Evolutionary conservation across 768 basidiomycete genomes (phyloP), one percentile per base, ranked within the genome.

Genomic region (Tulasnella sp.): DNA sequence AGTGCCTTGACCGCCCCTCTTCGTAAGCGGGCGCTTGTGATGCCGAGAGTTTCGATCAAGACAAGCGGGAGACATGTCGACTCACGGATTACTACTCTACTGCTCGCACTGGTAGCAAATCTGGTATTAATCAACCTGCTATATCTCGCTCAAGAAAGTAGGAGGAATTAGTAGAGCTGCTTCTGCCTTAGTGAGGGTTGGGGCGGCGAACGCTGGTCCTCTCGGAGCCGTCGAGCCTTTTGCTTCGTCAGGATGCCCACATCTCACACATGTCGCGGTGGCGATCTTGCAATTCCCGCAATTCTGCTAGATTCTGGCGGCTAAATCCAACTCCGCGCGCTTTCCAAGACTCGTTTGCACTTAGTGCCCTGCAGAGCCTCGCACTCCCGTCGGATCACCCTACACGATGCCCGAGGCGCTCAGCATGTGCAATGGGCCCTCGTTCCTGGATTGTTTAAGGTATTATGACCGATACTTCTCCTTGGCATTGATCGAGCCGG

Each of bases 181-280:
- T 42, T 13, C 23, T 77, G 23, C 26, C 11, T 51, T 48, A 42
- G 51, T 44, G 37, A 74, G n/a, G 69, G 57, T 13, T 72, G 57
- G 29, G 15, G 37, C 37, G 72, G 83, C 85, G 61, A 74, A 93
- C 94, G 90, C 44, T 44, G 4, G 94, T 94, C 88, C 95, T 97
- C 87, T 97, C 95, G 46, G 89, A 89, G 5, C 95, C 94, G 75
- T 90, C 90, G 82, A 98, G 89, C 84, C 95, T 94, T 88, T 98
- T 98, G 96, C 97, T 13, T 4, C 44, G 15, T 18, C 15, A 44
- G 11, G 15, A 44, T 44, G 44, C 44, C 44, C 13, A 44, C 11
- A 16, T 44, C 44, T 13, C 44, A 44, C 3, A 13, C 44, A 44
- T 44, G 16, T 16, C 15, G 13, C 44, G 44, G 44, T 16, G 44